Evolutionary conservation across 306 rosid species (phyloP).

Genomic region (Dryas alaskensis): DNA sequence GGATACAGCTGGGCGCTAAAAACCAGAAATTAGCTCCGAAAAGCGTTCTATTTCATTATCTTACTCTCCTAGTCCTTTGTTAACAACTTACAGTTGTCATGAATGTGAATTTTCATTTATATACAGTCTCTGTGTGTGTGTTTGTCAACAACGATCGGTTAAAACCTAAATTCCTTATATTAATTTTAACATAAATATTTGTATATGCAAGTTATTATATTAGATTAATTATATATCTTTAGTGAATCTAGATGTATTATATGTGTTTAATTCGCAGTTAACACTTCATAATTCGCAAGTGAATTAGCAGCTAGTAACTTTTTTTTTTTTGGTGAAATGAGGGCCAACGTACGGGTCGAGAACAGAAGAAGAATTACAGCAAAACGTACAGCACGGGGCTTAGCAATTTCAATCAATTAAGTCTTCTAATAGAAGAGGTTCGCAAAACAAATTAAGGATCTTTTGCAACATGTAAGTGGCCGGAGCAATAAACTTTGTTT

Average conservation of each 20-base stretch:
- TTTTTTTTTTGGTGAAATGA: too few relatives aligned
- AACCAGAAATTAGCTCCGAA: slow-evolving; percentile 20
- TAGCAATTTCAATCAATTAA: too few relatives aligned
- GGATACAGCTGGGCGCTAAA: slow-evolving; percentile 11
- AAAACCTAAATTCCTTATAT: neutral
- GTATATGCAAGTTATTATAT: too few relatives aligned
- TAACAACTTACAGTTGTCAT: slow-evolving; percentile 8
- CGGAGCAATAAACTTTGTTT: neutral
- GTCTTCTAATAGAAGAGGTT: too few relatives aligned
- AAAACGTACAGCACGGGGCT: too few relatives aligned
- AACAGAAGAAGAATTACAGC: too few relatives aligned
- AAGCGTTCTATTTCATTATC: neutral
- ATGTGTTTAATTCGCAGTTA: too few relatives aligned
- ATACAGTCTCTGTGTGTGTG: neutral
- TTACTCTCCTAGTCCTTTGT: neutral
- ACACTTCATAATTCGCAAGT: too few relatives aligned
- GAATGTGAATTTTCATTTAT: slow-evolving; percentile 1
- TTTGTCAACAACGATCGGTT: slow-evolving; percentile 16
- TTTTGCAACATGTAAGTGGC: too few relatives aligned
- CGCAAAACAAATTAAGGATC: too few relatives aligned
- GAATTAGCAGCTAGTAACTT: too few relatives aligned
- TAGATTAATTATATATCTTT: slow-evolving; percentile 1
- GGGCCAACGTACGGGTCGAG: too few relatives aligned
- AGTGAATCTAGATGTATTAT: neutral
- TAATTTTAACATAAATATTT: neutral